These are phyloP conservation scores for Pyrus bretschneideri DNA, from an alignment of 306 rosid species.

Conservation along the genomic window DNA sequence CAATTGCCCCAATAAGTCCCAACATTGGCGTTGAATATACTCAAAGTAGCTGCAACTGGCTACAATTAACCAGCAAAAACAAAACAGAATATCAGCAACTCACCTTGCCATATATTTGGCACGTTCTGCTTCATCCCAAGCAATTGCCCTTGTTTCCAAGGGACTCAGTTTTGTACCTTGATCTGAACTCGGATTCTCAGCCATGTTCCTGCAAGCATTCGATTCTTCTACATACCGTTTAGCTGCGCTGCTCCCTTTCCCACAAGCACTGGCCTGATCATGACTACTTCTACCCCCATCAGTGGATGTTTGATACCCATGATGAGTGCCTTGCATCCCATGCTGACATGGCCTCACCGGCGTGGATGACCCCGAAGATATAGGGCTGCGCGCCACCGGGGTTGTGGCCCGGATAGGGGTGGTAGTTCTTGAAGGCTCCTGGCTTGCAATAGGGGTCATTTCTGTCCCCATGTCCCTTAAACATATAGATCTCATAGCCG, in stretches of 20 bases:
- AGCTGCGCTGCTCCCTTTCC: conserved; percentile 19
- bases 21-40: conserved; percentile 12
- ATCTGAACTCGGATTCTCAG: conserved; percentile 38
- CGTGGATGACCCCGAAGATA: conserved; percentile 68
- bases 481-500: conserved; percentile 52
- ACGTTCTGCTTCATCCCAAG: conserved; percentile 98
- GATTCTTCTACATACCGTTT: conserved; percentile 37
- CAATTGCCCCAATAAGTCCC: background rate
- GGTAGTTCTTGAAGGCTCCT: conserved; percentile 86
- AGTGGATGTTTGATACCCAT: conserved; percentile 22
- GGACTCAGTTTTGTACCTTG: conserved; percentile 42
- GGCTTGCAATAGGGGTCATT: conserved; percentile 94
- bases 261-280: conserved; percentile 13
- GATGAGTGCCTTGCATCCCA: conserved; percentile 30
- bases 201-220: conserved; percentile 28
- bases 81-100: background rate
- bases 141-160: conserved; percentile 72
- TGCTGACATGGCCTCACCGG: conserved; percentile 46
- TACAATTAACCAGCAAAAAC: background rate
- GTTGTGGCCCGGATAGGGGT: conserved; percentile 87
- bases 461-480: conserved; percentile 98
- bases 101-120: conserved; percentile 91
- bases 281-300: conserved; percentile 22
- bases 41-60: background rate
- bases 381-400: conserved; percentile 61